A percentile compares a stretch with the other conserved stretches of the same genome.
phyloP scores from a whole-genome alignment of 1,284 basidiomycete species.

The Wallemia ichthyophaga region DNA sequence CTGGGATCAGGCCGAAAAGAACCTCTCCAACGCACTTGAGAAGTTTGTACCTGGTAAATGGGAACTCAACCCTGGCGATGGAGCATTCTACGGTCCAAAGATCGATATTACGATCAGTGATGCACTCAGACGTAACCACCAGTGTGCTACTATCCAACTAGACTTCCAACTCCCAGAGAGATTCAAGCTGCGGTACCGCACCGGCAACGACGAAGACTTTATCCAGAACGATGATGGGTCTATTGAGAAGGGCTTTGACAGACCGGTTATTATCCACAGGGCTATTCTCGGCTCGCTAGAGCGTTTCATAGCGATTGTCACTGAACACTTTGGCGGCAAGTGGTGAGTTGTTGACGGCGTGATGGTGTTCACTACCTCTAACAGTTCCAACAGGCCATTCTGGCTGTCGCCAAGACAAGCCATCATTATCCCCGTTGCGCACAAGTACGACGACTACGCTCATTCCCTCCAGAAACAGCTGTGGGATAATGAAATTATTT shows the following conservation, averaged over 20 bases:
- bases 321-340: slow-evolving; percentile 89
- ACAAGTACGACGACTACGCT: slow-evolving; percentile 64
- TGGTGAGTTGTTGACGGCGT: slow-evolving; percentile 27
- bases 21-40: slow-evolving; percentile 59
- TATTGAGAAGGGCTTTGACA: slow-evolving; percentile 16
- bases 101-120: slow-evolving; percentile 95
- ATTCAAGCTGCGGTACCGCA: slow-evolving; percentile 80
- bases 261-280: slow-evolving; percentile 95
- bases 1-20: slow-evolving; percentile 61
- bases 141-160: slow-evolving; percentile 95
- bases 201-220: slow-evolving; percentile 28
- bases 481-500: slow-evolving; percentile 40
- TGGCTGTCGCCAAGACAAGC: slow-evolving; percentile 92
- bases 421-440: slow-evolving; percentile 73
- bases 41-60: slow-evolving; percentile 66
- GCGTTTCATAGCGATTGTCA: slow-evolving; percentile 87
- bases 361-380: neutral
- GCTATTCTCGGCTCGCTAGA: slow-evolving; percentile 85
- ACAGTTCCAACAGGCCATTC: slow-evolving; percentile 40
- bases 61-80: slow-evolving; percentile 84
- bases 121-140: slow-evolving; percentile 71
- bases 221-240: slow-evolving; percentile 26
- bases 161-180: slow-evolving; percentile 98
- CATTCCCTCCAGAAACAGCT: slow-evolving; percentile 41
- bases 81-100: slow-evolving; percentile 77